Evolutionary conservation across 1,139 yeast species (phyloP).

Genomic region (Wickerhamomyces sp.): DNA sequence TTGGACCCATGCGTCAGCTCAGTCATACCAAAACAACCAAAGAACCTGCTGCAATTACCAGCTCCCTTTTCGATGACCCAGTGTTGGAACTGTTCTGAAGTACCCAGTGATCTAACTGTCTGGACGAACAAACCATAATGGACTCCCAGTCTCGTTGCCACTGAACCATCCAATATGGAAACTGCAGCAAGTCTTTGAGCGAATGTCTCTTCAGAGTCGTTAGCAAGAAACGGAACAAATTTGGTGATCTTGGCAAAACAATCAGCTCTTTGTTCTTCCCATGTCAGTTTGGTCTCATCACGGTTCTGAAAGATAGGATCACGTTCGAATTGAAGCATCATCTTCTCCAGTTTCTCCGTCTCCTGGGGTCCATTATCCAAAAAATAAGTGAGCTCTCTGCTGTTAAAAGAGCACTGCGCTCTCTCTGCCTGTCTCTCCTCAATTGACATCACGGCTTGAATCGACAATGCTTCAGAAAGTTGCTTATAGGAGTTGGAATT

Average conservation of each 20-base stretch:
- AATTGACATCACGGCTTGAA: conserved; percentile 3
- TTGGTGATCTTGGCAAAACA: conserved; percentile 46
- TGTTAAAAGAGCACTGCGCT: conserved; percentile 35
- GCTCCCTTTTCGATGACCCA: conserved; percentile 86
- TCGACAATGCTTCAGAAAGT: too few relatives aligned
- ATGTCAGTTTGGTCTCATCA: conserved; percentile 37
- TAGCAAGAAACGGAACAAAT: conserved; percentile 35
- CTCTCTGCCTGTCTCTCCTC: conserved; percentile 34
- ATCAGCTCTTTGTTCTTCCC: conserved; percentile 42
- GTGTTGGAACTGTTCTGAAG: conserved; percentile 48
- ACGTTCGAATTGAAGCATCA: conserved; percentile 44
- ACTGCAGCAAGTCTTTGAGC: conserved; percentile 34
- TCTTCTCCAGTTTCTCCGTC: conserved; percentile 34
- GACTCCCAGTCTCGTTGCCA: conserved; percentile 63
- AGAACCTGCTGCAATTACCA: conserved; percentile 52
- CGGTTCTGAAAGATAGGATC: conserved; percentile 42
- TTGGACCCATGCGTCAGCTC: conserved; percentile 92
- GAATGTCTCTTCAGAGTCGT: conserved; percentile 36
- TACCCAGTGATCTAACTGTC: conserved; percentile 68
- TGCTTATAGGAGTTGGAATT: too few relatives aligned
- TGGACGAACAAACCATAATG: conserved; percentile 67
- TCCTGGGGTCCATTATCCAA: conserved; percentile 45
- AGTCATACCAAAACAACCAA: conserved; percentile 92
- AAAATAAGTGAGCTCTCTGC: conserved; percentile 38
- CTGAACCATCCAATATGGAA: conserved; percentile 48